Base-by-base conservation (phyloP, 306 rosid genomes). In the Purshia tridentata region DNA sequence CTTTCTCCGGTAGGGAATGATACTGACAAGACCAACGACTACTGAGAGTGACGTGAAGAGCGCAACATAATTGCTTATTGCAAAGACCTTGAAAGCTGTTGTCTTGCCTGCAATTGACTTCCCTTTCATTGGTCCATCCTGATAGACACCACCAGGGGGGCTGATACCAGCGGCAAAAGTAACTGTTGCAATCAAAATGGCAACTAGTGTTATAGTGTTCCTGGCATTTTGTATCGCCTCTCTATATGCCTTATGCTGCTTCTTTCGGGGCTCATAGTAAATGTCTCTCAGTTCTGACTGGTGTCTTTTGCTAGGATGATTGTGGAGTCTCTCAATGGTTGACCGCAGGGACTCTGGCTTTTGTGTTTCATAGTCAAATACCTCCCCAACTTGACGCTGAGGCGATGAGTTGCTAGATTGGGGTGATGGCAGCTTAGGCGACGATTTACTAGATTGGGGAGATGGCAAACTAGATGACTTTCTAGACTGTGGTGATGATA, bases 161-260 rank as follows among this genome's bases (percentile, higher is more conserved):
- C 58, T 85, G 23, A 85, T 81, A 3, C 97, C 97, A 42, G 95
- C 91, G 2, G 97, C 76, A 57, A 88, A 91, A 47, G 91, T 87
- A 15, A 91, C 92, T 0, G 97, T 91, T 1, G 97, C 92, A 37
- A 91, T 91, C 76, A 91, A 72, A 72, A 87, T 71, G 49, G 97
- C 83, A 18, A 91, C 95, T 54, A 91, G 40, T 18, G 69, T 77
- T 23, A 89, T 41, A 0, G 97, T 91, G 80, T 84, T 91, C 71
- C 97, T 87, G 2, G 95, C 89, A 80, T 87, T 88, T 62, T 87
- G 85, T 53, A 84, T 11, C 16, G 88, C 95, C 74, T 91, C 92
- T 77, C 59, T 67, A 67, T 91, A 84, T 49, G 86, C 69, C 71
- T 85, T 85, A 4, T 65, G 40, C 41, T 76, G 77, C 16, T 78